phyloP scores from a whole-genome alignment of 345 rosid genomes.

The Syzygium jambos region DNA sequence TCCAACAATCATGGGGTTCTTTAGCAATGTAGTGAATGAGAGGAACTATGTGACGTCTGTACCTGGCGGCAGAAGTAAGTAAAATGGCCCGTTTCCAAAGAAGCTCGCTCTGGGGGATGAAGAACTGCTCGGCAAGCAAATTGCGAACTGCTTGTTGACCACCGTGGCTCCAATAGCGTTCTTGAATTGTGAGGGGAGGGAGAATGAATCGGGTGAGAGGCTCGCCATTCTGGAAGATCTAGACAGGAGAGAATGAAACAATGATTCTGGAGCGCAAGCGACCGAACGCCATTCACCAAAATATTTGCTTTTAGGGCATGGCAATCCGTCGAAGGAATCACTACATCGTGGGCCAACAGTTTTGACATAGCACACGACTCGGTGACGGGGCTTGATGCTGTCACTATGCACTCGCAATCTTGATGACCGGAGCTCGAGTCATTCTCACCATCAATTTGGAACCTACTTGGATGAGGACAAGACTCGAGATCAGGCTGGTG shows the following conservation, averaged over 20 bases:
- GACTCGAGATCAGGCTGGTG: neutral
- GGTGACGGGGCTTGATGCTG: constrained; percentile 20
- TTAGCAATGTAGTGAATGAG: constrained; percentile 10
- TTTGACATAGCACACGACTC: constrained; percentile 4
- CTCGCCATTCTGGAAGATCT: constrained; percentile 19
- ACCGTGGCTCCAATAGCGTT: neutral
- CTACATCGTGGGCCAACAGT: constrained; percentile 1
- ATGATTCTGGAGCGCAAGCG: constrained; percentile 15
- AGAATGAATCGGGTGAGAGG: constrained; percentile 12
- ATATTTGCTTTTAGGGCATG: constrained; percentile 1
- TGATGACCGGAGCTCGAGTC: neutral
- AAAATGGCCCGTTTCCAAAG: constrained; percentile 25
- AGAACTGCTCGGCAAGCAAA: constrained; percentile 23
- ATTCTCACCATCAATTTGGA: neutral
- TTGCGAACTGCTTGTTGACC: constrained; percentile 14
- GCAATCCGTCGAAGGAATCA: constrained; percentile 14
- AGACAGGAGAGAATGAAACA: constrained; percentile 13
- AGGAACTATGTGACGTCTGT: constrained; percentile 14
- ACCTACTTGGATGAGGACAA: constrained; percentile 1
- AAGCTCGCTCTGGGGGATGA: constrained; percentile 12
- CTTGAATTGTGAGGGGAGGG: constrained; percentile 13
- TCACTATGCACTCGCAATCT: constrained; percentile 11
- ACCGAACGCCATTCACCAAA: neutral
- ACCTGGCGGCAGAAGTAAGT: constrained; percentile 4
- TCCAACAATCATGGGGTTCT: neutral